phyloP scores from a whole-genome alignment of 108 stramenopile genomes.

The Skeletonema grethae region DNA sequence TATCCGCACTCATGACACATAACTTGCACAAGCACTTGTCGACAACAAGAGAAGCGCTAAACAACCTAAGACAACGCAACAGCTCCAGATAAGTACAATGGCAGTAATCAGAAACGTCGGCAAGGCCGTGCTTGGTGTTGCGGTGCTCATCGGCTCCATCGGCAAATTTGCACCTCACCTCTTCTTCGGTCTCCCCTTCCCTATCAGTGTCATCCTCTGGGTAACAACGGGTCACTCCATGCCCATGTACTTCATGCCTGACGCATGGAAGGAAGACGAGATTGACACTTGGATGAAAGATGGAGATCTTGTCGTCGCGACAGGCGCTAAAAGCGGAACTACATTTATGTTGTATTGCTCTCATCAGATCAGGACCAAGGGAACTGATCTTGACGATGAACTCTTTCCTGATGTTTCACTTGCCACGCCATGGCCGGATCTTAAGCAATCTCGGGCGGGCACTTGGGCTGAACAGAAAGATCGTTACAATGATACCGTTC shows the following conservation, averaged over 20 bases:
- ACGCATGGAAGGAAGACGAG: constrained; percentile 44
- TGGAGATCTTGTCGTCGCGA: constrained; percentile 49
- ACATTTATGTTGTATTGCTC: constrained; percentile 53
- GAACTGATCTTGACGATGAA: constrained; percentile 34
- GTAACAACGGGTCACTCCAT: constrained; percentile 40
- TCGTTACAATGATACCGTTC: constrained; percentile 44
- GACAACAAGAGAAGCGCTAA: no score
- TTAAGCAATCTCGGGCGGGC: constrained; percentile 34
- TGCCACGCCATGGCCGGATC: constrained; percentile 47
- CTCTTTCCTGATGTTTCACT: constrained; percentile 41
- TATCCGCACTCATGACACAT: no score
- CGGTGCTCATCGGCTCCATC: constrained; percentile 37
- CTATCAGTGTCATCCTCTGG: constrained; percentile 50
- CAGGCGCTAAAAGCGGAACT: constrained; percentile 45
- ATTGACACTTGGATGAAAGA: constrained; percentile 49
- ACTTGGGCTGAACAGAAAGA: constrained; percentile 45
- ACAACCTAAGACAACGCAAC: no score
- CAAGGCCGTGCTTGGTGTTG: constrained; percentile 35
- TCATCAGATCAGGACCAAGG: constrained; percentile 54
- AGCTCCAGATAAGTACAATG: constrained; percentile 7
- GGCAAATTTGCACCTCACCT: constrained; percentile 40
- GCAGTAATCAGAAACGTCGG: constrained; percentile 35
- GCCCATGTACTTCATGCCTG: constrained; percentile 44
- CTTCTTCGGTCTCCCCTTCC: constrained; percentile 45
- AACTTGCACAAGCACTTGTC: no score